Evolutionary conservation across 805 yeast species (phyloP).

Genomic region (Maudiozyma barnettii): DNA sequence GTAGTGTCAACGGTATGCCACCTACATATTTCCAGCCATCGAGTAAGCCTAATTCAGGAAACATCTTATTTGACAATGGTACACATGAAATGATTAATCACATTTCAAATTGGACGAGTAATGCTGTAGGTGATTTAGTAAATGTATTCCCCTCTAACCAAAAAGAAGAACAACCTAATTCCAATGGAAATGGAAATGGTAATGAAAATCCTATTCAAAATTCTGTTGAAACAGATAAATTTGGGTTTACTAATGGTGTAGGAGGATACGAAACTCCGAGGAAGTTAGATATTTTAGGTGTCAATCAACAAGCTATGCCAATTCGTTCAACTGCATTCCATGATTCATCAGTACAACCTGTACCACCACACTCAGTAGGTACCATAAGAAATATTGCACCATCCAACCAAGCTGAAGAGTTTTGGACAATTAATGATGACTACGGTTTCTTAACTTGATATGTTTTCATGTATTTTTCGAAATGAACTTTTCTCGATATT

Average conservation of each 20-base stretch:
- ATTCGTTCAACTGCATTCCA: neutral
- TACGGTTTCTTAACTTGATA: constrained; percentile 35
- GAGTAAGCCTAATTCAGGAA: constrained; percentile 5
- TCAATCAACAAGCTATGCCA: neutral
- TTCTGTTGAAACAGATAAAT: neutral
- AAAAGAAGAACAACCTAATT: neutral
- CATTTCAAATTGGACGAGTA: constrained; percentile 47
- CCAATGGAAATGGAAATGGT: neutral
- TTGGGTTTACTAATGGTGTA: neutral
- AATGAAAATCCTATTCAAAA: neutral
- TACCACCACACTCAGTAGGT: neutral
- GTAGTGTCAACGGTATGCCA: neutral
- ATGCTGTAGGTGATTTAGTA: constrained; percentile 17
- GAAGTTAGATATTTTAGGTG: neutral
- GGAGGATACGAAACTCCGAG: neutral
- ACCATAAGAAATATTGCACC: constrained; percentile 1
- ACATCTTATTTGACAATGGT: constrained; percentile 28
- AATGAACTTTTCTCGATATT: no score
- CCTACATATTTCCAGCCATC: neutral
- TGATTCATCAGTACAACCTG: neutral
- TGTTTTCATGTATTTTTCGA: neutral
- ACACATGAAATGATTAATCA: constrained; percentile 53
- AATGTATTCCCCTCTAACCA: constrained; percentile 1
- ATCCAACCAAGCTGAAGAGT: constrained; percentile 33
- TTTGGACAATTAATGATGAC: constrained; percentile 41